Evolutionary conservation across 169 alveolate genomes (phyloP), one percentile per base, ranked within the genome.

Genomic region (Plasmodium relictum): DNA sequence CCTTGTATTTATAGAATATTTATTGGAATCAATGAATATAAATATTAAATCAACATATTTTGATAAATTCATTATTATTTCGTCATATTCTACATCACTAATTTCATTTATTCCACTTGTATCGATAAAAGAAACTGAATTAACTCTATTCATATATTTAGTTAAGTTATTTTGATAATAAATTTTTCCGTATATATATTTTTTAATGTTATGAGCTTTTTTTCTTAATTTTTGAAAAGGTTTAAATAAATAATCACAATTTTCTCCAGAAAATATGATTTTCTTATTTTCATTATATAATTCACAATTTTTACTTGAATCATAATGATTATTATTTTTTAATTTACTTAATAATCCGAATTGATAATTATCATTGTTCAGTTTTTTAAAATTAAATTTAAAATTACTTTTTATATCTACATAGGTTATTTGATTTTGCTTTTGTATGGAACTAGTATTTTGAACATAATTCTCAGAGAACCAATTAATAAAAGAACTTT

Each of bases 401-500:
- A 63, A 78, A 9, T 78, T 78, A 31, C 37, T 52, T 37, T 78
- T 78, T 48, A 78, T 58, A 50, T 78, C 89, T 20, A 78, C 76
- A 54, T 78, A 78, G 14, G 89, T 78, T 18, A 78, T 78, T 78
- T 78, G 71, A 24, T 78, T 78, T 6, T 66, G 45, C 22, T 78
- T 78, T 3, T 16, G 42, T 0, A 73, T 16, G 3, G 22, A 18
- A 78, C 39, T 78, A 0, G 89, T 78, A 8, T 78, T 78, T n/a
- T 78, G 89, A 4, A 78, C 89, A 22, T 78, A 78, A 63, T 48
- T 48, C 18, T 78, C 89, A 3, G 78, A 37, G 20, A 78, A 48
- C 89, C 89, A 78, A 18, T 78, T 78, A 24, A 78, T 78, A 59
- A 78, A 78, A 56, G 89, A 78, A 20, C 89, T 78, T 44, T 78